Percentiles rank a stretch among this genome's conserved stretches.
These are phyloP conservation scores for Monosporozyma siamensis DNA, from an alignment of 805 yeast species.

Conservation along the genomic window DNA sequence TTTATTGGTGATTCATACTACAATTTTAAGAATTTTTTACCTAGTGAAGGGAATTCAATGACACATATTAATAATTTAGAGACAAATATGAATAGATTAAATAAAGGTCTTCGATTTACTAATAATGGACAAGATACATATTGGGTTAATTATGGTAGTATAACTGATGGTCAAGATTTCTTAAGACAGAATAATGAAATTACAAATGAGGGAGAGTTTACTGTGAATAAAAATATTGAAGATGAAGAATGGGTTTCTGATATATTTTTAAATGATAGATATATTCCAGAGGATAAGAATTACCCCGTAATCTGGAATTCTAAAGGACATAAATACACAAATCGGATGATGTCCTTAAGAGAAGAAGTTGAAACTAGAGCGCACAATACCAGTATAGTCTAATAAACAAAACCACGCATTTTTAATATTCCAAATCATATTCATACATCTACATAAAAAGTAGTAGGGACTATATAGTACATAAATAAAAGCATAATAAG, in stretches of 20 bases:
- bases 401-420: too few species aligned
- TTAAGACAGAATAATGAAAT: slow-evolving; percentile 1
- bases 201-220: not conserved
- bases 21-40: slow-evolving; percentile 75
- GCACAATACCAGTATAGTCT: not conserved
- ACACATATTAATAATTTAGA: slow-evolving; percentile 60
- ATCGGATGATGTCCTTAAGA: slow-evolving; percentile 18
- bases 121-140: slow-evolving; percentile 72
- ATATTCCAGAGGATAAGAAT: slow-evolving; percentile 27
- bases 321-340: slow-evolving; percentile 21
- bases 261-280: slow-evolving; percentile 13
- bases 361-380: slow-evolving; percentile 4
- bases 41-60: slow-evolving; percentile 41
- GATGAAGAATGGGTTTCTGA: slow-evolving; percentile 23
- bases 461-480: not conserved
- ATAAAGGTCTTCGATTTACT: slow-evolving; percentile 75
- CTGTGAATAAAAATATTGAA: not conserved
- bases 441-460: too few species aligned
- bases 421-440: too few species aligned
- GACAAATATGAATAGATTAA: slow-evolving; percentile 58
- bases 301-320: slow-evolving; percentile 29
- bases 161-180: slow-evolving; percentile 2
- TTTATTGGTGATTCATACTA: slow-evolving; percentile 61
- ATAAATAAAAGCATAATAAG: too few species aligned
- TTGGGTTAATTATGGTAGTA: slow-evolving; percentile 49